Conservation (phyloP, 2,329 filamentous ascomycete species). For the Exserohilum rostratum region DNA sequence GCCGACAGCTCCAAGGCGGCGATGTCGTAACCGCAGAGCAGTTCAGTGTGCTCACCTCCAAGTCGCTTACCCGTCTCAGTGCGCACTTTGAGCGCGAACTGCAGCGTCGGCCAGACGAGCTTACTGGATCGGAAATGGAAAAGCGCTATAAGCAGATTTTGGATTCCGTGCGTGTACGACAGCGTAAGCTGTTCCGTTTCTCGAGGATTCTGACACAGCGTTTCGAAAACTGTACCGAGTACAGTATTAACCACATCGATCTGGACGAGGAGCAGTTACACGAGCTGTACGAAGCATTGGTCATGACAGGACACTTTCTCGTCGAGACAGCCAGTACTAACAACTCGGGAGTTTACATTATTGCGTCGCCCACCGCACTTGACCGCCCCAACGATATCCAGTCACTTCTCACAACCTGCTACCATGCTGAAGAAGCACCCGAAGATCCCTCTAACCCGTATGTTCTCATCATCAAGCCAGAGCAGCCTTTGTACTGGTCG, state of each 20-base stretch:
- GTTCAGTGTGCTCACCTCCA: conserved; percentile 91
- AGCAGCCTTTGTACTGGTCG: conserved; percentile 79
- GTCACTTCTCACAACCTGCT: conserved; percentile 80
- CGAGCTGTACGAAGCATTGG: conserved; percentile 79
- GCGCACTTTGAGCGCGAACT: conserved; percentile 91
- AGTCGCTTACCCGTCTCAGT: conserved; percentile 86
- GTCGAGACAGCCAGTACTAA: conserved; percentile 74
- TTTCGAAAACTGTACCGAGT: conserved; percentile 96
- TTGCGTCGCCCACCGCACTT: conserved; percentile 81
- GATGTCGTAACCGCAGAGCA: conserved; percentile 98
- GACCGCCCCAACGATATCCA: conserved; percentile 81
- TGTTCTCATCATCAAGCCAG: conserved; percentile 81
- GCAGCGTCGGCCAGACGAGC: conserved; percentile 82
- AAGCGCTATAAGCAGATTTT: conserved; percentile 95
- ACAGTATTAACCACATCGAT: conserved; percentile 79
- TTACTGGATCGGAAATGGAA: conserved; percentile 81
- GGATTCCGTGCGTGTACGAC: conserved; percentile 93
- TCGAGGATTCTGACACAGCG: conserved; percentile 87
- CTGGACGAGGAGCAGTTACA: conserved; percentile 71
- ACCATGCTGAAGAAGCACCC: conserved; percentile 69
- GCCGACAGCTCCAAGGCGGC: conserved; percentile 86
- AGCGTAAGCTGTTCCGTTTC: conserved; percentile 95
- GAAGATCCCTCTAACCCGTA: conserved; percentile 84
- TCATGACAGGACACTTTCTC: conserved; percentile 84
- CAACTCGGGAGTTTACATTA: conserved; percentile 74